A percentile compares a stretch with the other conserved stretches of the same genome.
phyloP scores from a whole-genome alignment of 1,284 basidiomycete genomes.

The Sphagnurus paluster region DNA sequence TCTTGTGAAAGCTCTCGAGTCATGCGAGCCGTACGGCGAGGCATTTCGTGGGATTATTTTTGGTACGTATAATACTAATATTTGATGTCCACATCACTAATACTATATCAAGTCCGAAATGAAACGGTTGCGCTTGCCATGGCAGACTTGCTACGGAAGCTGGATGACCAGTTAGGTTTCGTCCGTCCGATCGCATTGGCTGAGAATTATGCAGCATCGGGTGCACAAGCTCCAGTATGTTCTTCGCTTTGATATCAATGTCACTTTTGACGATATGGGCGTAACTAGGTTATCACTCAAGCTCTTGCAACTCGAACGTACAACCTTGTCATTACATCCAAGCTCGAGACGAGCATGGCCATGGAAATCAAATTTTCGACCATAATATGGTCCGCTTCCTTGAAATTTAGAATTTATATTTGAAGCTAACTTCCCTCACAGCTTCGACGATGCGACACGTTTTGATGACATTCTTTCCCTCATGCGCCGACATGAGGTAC shows the following conservation, averaged over 20 bases:
- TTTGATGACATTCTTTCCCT: conserved; percentile 57
- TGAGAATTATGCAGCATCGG: no score
- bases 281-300: conserved; percentile 43
- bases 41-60: conserved; percentile 65
- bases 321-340: conserved; percentile 64
- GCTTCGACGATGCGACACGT: conserved; percentile 64
- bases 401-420: background rate
- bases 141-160: conserved; percentile 34
- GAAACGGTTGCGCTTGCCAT: conserved; percentile 28
- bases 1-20: conserved; percentile 56
- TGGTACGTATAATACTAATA: conserved; percentile 42
- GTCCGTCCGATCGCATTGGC: conserved; percentile 40
- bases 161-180: conserved; percentile 42
- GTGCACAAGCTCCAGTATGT: no score
- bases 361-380: conserved; percentile 51
- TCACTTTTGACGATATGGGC: no score
- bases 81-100: conserved; percentile 21
- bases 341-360: conserved; percentile 57
- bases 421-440: conserved; percentile 26
- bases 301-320: conserved; percentile 52
- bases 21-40: conserved; percentile 50
- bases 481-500: conserved; percentile 45
- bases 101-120: conserved; percentile 25
- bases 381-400: conserved; percentile 55
- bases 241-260: background rate